A percentile compares a stretch with the other conserved stretches of the same genome.
Conservation (phyloP, 495 filamentous ascomycete genomes). For the Podospora appendiculata region DNA sequence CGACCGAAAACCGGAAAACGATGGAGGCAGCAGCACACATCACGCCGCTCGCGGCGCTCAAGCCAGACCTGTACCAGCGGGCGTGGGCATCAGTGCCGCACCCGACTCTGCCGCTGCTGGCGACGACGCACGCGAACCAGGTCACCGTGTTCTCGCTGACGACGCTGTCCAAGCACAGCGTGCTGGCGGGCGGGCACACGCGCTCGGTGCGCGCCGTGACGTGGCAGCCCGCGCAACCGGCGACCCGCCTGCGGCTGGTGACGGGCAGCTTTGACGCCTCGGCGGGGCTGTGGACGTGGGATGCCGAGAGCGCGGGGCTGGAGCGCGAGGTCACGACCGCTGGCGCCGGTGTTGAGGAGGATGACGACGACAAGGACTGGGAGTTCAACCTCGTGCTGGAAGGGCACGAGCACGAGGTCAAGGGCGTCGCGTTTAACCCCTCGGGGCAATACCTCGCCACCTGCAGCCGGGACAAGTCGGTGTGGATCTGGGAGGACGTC, state of each 20-base stretch:
- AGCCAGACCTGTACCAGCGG: constrained; percentile 66
- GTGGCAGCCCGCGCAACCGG: constrained; percentile 69
- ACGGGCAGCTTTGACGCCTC: constrained; percentile 88
- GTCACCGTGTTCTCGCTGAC: constrained; percentile 82
- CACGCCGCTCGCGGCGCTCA: constrained; percentile 41
- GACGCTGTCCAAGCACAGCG: constrained; percentile 67
- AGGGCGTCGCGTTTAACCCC: constrained; percentile 72
- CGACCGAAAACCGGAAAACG: background rate
- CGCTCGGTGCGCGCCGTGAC: constrained; percentile 71
- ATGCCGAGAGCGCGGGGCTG: constrained; percentile 24
- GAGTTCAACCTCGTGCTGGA: constrained; percentile 80
- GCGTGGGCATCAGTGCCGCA: constrained; percentile 82
- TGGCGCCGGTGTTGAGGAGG: constrained; percentile 9
- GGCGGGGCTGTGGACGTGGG: constrained; percentile 77
- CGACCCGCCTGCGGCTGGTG: constrained; percentile 63
- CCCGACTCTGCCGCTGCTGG: constrained; percentile 78
- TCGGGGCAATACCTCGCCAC: constrained; percentile 79
- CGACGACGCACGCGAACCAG: constrained; percentile 77
- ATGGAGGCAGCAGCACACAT: background rate
- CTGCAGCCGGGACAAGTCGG: constrained; percentile 82
- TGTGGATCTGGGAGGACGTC: constrained; percentile 99
- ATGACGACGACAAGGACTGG: constrained; percentile 66
- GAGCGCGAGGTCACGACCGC: constrained; percentile 10
- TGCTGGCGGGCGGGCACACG: constrained; percentile 80
- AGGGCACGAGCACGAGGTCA: constrained; percentile 91